phyloP scores from a whole-genome alignment of 2,329 filamentous ascomycete species.

The Penicillium griseofulvum region DNA sequence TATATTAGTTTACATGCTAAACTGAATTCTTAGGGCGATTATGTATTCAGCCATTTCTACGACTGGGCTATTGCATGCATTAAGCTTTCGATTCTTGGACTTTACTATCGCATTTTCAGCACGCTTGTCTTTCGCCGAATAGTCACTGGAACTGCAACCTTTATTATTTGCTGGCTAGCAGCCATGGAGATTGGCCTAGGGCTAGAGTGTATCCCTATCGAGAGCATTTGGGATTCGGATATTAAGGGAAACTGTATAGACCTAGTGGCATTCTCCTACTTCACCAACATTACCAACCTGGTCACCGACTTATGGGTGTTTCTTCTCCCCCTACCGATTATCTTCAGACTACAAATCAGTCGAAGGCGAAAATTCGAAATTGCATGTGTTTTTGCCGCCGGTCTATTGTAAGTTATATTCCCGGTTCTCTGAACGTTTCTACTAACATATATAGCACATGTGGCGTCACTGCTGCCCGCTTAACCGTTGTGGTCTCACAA shows the following conservation, averaged over 20 bases:
- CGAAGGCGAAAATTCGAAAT: background rate
- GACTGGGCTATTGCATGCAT: background rate
- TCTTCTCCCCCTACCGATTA: background rate
- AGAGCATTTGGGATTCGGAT: background rate
- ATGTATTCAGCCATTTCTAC: background rate
- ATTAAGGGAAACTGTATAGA: background rate
- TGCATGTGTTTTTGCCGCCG: background rate
- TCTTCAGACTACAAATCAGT: background rate
- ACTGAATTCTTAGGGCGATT: background rate
- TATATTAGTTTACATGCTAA: background rate
- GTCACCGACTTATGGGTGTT: background rate
- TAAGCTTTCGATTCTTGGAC: background rate
- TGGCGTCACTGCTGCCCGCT: background rate
- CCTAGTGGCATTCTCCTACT: background rate
- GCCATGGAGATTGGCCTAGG: background rate
- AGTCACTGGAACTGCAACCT: background rate
- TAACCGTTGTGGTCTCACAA: background rate
- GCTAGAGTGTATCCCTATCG: background rate
- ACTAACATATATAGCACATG: background rate
- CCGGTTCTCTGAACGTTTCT: background rate
- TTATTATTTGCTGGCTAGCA: background rate
- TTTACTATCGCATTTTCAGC: background rate
- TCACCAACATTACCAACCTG: background rate
- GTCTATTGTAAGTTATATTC: background rate
- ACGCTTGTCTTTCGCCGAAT: background rate